Conservation (phyloP, 2,329 filamentous ascomycete genomes). For the Colletotrichum sp. region DNA sequence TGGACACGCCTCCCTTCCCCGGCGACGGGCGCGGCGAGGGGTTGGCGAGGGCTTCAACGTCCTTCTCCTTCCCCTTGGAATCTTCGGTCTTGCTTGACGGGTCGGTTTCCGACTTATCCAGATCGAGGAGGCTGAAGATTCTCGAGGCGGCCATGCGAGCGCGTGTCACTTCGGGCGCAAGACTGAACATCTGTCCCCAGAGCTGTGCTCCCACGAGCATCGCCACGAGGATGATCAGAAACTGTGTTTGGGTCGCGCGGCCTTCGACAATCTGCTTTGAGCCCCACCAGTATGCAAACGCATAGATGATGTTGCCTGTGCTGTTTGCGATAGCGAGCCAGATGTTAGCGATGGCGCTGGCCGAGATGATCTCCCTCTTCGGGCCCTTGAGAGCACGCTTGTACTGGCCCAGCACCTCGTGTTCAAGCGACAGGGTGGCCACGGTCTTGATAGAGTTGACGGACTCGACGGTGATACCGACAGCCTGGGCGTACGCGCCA, state of each 20-base stretch:
- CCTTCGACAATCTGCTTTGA: constrained; percentile 72
- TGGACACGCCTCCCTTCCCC: constrained; percentile 43
- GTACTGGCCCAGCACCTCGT: constrained; percentile 58
- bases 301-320: constrained; percentile 72
- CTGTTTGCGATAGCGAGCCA: constrained; percentile 67
- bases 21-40: constrained; percentile 24
- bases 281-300: constrained; percentile 83
- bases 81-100: constrained; percentile 26
- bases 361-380: constrained; percentile 58
- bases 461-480: constrained; percentile 70
- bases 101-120: constrained; percentile 30
- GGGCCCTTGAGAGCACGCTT: constrained; percentile 53
- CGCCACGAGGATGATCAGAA: constrained; percentile 75
- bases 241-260: constrained; percentile 68
- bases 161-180: constrained; percentile 76
- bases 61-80: constrained; percentile 29
- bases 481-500: constrained; percentile 67
- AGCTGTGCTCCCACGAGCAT: constrained; percentile 76
- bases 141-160: constrained; percentile 66
- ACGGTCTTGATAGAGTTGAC: constrained; percentile 71
- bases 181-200: constrained; percentile 76
- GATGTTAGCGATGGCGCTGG: constrained; percentile 57
- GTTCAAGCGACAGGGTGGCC: constrained; percentile 58
- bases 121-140: constrained; percentile 57
- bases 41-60: constrained; percentile 44